Percentiles rank a stretch among this genome's conserved stretches.
These are phyloP conservation scores for Cnidoscolus chayamansa DNA, from an alignment of 441 rosid genomes.

Conservation along the genomic window DNA sequence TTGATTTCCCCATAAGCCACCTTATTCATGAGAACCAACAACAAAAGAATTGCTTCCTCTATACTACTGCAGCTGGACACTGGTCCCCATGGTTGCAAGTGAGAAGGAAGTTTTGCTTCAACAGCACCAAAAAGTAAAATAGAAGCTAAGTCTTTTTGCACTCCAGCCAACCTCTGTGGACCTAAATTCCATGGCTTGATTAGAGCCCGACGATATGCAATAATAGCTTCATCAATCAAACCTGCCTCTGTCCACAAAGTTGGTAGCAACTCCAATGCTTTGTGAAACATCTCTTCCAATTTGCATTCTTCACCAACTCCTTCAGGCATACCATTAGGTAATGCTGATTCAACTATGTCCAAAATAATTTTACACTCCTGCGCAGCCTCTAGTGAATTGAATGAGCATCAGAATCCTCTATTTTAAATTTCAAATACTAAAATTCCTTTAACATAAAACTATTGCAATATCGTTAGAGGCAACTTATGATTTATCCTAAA, in stretches of 20 bases:
- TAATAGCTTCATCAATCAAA: conserved; percentile 58
- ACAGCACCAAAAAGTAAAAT: conserved; percentile 70
- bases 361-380: conserved; percentile 73
- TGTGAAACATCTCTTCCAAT: conserved; percentile 74
- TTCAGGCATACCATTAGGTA: conserved; percentile 64
- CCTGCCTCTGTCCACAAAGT: conserved; percentile 68
- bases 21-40: conserved; percentile 67
- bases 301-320: conserved; percentile 58
- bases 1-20: conserved; percentile 55
- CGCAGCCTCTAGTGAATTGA: conserved; percentile 69
- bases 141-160: conserved; percentile 76
- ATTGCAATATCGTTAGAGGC: conserved; percentile 2
- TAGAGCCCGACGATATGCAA: conserved; percentile 62
- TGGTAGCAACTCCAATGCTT: conserved; percentile 77
- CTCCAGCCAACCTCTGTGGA: conserved; percentile 59
- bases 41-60: conserved; percentile 82
- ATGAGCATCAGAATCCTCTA: conserved; percentile 27
- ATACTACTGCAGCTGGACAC: conserved; percentile 43
- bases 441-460: neutral
- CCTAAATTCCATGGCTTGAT: conserved; percentile 80
- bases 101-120: conserved; percentile 48
- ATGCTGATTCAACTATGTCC: conserved; percentile 68
- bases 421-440: conserved; percentile 1
- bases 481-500: neutral
- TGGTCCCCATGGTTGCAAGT: conserved; percentile 39